Base-by-base conservation (phyloP, 306 rosid genomes). In the Ceratonia siliqua region DNA sequence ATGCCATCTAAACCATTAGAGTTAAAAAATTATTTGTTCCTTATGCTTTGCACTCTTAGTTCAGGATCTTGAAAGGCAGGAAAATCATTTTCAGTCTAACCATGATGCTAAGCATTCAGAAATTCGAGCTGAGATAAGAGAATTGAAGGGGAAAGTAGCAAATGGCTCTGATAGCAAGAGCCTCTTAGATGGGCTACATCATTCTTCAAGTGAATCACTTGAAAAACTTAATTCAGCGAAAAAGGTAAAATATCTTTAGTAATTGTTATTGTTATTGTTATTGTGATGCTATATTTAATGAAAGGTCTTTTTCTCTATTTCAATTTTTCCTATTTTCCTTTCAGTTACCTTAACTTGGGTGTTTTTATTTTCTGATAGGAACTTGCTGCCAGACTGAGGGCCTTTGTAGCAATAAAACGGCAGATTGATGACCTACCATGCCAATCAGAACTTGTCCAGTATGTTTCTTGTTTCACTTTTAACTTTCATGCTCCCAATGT, bases 371-470 rank as follows among this genome's bases (percentile, higher is more conserved):
- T 82, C 46, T 80, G 52, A 41, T 75, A 94, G 98, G 89, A 86
- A 82, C 90, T 88, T 52, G 92, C 93, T 18, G 79, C 83, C 76
- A 80, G 68, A 66, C 63, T 82, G 58, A 86, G 91, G 84, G 89
- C 80, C 70, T 61, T 86, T 54, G 66, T 94, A 28, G 88, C 89
- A 35, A 41, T 79, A 63, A 88, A 86, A 78, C 83, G 90, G 77
- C 82, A 42, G 84, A 88, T 90, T 77, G 97, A 89, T 68, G 86
- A 90, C 15, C 69, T 87, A 22, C 97, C 96, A 4, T 85, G 89
- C 86, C 96, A 87, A 72, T 83, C 93, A 27, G 99, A 94, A 86
- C 76, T 94, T 43, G 53, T 80, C 84, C 99, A 94, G 97, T 92
- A 81, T 25, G 97, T 76, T 82, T 42, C 71, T 73, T 56, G 66